phyloP scores from a whole-genome alignment of 805 yeast genomes.

The Ogataea degrootiae region DNA sequence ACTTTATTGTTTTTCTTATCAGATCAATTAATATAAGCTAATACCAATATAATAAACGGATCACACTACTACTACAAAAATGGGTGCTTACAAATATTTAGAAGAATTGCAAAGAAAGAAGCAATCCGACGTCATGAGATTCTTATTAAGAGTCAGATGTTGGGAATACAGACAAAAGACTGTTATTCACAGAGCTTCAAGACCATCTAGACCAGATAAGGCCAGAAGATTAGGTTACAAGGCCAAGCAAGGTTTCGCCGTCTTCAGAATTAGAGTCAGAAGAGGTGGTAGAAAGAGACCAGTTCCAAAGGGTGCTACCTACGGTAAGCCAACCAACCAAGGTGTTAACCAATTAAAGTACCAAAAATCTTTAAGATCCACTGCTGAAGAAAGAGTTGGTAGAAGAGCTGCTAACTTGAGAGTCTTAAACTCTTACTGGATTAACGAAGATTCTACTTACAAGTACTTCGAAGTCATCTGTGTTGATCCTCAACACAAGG shows the following conservation, averaged over 20 bases:
- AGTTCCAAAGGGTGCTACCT: slow-evolving; percentile 99
- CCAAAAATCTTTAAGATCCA: slow-evolving; percentile 96
- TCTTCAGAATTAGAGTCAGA: slow-evolving; percentile 98
- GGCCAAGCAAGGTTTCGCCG: slow-evolving; percentile 99
- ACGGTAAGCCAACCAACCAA: slow-evolving; percentile 99
- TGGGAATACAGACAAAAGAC: slow-evolving; percentile 99
- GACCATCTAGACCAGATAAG: slow-evolving; percentile 99
- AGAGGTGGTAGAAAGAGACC: slow-evolving; percentile 99
- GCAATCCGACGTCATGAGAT: slow-evolving; percentile 99
- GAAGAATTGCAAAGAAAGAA: slow-evolving; percentile 99
- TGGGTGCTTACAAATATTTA: slow-evolving; percentile 99
- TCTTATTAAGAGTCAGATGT: slow-evolving; percentile 99
- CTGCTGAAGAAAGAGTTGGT: slow-evolving; percentile 99
- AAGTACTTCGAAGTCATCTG: slow-evolving; percentile 98
- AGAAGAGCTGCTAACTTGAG: slow-evolving; percentile 98
- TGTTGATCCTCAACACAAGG: slow-evolving; percentile 97
- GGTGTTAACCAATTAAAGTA: slow-evolving; percentile 99
- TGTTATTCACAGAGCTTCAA: slow-evolving; percentile 97
- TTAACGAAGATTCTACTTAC: slow-evolving; percentile 99
- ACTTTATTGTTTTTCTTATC: neutral
- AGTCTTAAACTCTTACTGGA: slow-evolving; percentile 99
- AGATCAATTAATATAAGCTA: neutral
- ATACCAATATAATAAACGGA: slow-evolving; percentile 1
- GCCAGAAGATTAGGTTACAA: slow-evolving; percentile 99
- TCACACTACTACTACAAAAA: slow-evolving; percentile 30